Percentiles rank a stretch among this genome's conserved stretches.
Conservation (phyloP, 1,284 basidiomycete species). For the Porogramme epimiltina region DNA sequence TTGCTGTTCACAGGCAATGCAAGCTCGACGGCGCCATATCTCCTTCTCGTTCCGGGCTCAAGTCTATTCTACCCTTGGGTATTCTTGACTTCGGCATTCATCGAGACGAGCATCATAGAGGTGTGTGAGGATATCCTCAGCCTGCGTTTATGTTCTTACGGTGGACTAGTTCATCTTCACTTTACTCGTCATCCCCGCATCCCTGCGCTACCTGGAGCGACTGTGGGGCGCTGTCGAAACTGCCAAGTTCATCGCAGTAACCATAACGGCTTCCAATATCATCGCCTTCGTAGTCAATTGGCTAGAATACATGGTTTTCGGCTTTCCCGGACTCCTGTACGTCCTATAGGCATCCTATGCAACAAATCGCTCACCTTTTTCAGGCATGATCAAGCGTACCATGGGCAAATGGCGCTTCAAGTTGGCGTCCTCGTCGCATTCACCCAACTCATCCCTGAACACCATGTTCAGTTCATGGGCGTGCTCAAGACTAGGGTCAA, state of each 20-base stretch:
- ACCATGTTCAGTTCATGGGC: conserved; percentile 93
- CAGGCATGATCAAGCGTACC: conserved; percentile 88
- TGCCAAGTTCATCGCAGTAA: conserved; percentile 82
- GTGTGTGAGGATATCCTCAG: conserved; percentile 49
- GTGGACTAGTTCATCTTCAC: conserved; percentile 71
- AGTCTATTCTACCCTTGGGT: conserved; percentile 94
- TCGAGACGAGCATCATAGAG: conserved; percentile 86
- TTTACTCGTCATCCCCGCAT: conserved; percentile 78
- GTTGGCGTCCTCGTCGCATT: conserved; percentile 92
- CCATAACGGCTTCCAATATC: conserved; percentile 82
- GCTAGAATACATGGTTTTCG: conserved; percentile 73
- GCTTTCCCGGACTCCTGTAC: conserved; percentile 76
- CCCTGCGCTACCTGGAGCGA: conserved; percentile 88
- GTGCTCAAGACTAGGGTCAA: conserved; percentile 88
- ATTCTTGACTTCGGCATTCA: conserved; percentile 82
- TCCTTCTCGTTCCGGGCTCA: conserved; percentile 84
- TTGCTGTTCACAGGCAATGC: conserved; percentile 55
- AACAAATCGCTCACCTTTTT: conserved; percentile 1
- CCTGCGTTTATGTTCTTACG: conserved; percentile 3
- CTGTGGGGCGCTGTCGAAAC: conserved; percentile 91
- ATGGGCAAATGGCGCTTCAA: conserved; percentile 92
- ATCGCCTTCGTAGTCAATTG: conserved; percentile 85
- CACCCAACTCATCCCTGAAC: conserved; percentile 96
- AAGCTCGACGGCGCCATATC: conserved; percentile 62
- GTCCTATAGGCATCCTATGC: conserved; percentile 34